These are phyloP conservation scores for Discostella stelligera DNA, from an alignment of 352 stramenopile species.

Conservation along the genomic window DNA sequence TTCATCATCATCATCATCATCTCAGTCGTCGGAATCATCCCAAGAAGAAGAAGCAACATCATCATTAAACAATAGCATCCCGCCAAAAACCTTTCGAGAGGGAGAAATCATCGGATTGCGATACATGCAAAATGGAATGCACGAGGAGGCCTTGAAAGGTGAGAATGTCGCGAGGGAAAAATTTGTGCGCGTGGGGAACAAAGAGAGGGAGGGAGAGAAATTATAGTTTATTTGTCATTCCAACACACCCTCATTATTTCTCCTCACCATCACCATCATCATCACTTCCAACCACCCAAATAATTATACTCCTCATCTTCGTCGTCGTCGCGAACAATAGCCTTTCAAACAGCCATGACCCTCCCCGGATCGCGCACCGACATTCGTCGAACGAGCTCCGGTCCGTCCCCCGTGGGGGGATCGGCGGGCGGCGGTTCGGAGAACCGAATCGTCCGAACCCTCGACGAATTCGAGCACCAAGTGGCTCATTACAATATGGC, in stretches of 20 bases:
- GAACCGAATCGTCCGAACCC: conserved; percentile 41
- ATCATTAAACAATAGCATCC: not conserved
- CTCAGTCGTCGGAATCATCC: conserved; percentile 7
- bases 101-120: conserved; percentile 68
- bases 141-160: conserved; percentile 62
- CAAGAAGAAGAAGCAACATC: not conserved
- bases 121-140: conserved; percentile 73
- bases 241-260: too few species aligned
- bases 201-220: too few species aligned
- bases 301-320: not conserved
- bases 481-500: conserved; percentile 80
- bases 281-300: not conserved
- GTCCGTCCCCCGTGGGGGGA: conserved; percentile 70
- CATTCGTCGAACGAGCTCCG: conserved; percentile 59
- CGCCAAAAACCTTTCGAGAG: conserved; percentile 66
- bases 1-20: conserved; percentile 3
- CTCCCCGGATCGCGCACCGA: conserved; percentile 62
- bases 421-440: conserved; percentile 61
- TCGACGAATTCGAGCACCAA: conserved; percentile 79
- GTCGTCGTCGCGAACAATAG: conserved; percentile 14
- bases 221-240: too few species aligned
- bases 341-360: conserved; percentile 73
- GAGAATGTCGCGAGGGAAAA: not conserved
- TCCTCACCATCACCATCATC: too few species aligned
- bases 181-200: too few species aligned